A percentile compares a stretch with the other conserved stretches of the same genome.
Conservation (phyloP, 495 filamentous ascomycete species). For the Cercophora scortea region DNA sequence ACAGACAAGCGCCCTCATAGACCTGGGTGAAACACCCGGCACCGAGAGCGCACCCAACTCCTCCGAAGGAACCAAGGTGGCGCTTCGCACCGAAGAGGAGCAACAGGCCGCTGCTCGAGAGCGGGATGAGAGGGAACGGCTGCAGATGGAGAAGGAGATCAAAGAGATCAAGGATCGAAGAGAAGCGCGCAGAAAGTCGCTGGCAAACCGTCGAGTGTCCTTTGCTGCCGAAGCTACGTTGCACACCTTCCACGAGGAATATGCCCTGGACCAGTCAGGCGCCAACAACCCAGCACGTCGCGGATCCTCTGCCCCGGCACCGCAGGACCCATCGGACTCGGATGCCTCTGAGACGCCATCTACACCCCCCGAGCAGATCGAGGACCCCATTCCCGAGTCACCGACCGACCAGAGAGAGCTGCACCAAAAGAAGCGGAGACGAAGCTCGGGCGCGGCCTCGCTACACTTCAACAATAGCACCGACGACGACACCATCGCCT, state of each 20-base stretch:
- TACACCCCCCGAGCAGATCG: slow-evolving; percentile 52
- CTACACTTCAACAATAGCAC: slow-evolving; percentile 50
- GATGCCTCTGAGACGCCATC: slow-evolving; percentile 56
- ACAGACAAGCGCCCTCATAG: slow-evolving; percentile 16
- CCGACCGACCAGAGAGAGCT: slow-evolving; percentile 63
- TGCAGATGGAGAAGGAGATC: slow-evolving; percentile 58
- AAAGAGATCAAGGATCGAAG: slow-evolving; percentile 63
- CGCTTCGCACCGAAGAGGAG: slow-evolving; percentile 64
- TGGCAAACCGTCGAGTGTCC: slow-evolving; percentile 88
- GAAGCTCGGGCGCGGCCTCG: slow-evolving; percentile 56
- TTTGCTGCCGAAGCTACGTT: slow-evolving; percentile 96
- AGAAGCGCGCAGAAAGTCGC: slow-evolving; percentile 83
- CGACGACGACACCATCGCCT: slow-evolving; percentile 61
- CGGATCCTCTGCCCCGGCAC: slow-evolving; percentile 49
- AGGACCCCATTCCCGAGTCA: slow-evolving; percentile 54
- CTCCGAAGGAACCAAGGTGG: slow-evolving; percentile 43
- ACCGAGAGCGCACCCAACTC: slow-evolving; percentile 44
- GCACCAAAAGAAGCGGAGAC: slow-evolving; percentile 55
- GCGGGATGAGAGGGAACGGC: slow-evolving; percentile 63
- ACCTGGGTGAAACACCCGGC: slow-evolving; percentile 2
- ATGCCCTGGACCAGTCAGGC: slow-evolving; percentile 77
- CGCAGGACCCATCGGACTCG: slow-evolving; percentile 25
- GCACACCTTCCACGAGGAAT: slow-evolving; percentile 96
- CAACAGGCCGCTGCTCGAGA: slow-evolving; percentile 69
- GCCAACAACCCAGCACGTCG: slow-evolving; percentile 72